These are phyloP conservation scores for Teratosphaeria destructans DNA, from an alignment of 2,329 filamentous ascomycete species.

Conservation along the genomic window DNA sequence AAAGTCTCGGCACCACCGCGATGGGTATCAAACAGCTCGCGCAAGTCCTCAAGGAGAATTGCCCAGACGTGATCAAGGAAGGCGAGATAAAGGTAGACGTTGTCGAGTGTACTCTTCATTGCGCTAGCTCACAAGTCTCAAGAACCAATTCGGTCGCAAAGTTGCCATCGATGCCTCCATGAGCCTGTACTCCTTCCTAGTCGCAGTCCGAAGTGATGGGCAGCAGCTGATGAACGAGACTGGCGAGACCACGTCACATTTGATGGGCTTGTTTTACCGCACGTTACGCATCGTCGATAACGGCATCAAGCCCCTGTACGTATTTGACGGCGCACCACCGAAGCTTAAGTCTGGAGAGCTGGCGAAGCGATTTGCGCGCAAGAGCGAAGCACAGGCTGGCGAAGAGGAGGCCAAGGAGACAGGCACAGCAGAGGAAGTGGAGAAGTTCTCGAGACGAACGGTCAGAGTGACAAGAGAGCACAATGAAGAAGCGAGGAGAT, in stretches of 20 bases:
- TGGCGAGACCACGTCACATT: conserved; percentile 91
- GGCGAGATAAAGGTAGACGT: conserved; percentile 71
- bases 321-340: conserved; percentile 92
- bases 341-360: conserved; percentile 97
- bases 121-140: not conserved
- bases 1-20: not conserved
- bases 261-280: conserved; percentile 99
- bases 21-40: conserved; percentile 10
- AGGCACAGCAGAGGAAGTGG: conserved; percentile 91
- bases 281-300: conserved; percentile 97
- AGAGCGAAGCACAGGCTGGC: conserved; percentile 79
- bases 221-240: conserved; percentile 92
- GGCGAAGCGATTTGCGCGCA: conserved; percentile 90
- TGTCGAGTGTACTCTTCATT: not conserved
- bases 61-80: conserved; percentile 89
- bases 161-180: conserved; percentile 60
- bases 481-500: conserved; percentile 83
- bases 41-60: conserved; percentile 48
- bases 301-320: conserved; percentile 95
- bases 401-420: conserved; percentile 95
- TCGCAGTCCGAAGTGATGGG: conserved; percentile 91
- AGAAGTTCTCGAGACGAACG: conserved; percentile 90
- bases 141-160: conserved; percentile 80
- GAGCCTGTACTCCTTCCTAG: conserved; percentile 98
- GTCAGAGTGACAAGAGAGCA: conserved; percentile 94